Conservation (phyloP, 129 eudicot genomes). For the Silybum marianum region DNA sequence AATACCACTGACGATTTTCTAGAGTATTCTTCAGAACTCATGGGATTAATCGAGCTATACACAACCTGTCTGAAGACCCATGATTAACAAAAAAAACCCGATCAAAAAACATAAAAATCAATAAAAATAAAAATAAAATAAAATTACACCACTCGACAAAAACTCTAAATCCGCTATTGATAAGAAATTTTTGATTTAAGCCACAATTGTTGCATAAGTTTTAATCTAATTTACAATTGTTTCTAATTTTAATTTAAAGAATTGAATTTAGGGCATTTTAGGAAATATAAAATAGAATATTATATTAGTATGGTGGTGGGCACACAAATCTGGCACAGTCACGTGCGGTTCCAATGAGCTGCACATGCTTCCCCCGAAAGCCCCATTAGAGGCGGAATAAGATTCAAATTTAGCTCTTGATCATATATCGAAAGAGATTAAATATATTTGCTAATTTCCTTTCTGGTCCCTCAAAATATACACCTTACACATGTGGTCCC, state of each 20-base stretch:
- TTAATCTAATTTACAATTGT: not conserved
- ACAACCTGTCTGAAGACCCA: no score
- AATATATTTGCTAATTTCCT: not conserved
- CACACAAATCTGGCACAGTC: slow-evolving; percentile 45
- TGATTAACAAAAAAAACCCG: no score
- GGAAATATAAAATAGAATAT: slow-evolving; percentile 3
- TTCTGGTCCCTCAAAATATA: not conserved
- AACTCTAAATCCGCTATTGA: no score
- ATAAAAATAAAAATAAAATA: no score
- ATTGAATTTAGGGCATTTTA: not conserved
- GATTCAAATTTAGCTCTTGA: slow-evolving; percentile 32
- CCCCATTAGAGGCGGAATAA: slow-evolving; percentile 45
- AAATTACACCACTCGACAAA: no score
- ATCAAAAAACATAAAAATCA: no score
- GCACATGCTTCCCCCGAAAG: slow-evolving; percentile 58
- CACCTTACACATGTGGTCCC: not conserved
- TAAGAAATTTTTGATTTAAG: no score
- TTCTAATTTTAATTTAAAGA: not conserved
- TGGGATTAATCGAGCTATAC: no score
- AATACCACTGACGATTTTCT: no score
- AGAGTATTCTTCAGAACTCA: no score
- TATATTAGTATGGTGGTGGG: slow-evolving; percentile 27
- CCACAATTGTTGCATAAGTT: no score
- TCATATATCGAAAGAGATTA: not conserved
- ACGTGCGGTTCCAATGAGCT: slow-evolving; percentile 51